Conservation (phyloP, 106 monocot genomes). For the Dioscorea alata region DNA sequence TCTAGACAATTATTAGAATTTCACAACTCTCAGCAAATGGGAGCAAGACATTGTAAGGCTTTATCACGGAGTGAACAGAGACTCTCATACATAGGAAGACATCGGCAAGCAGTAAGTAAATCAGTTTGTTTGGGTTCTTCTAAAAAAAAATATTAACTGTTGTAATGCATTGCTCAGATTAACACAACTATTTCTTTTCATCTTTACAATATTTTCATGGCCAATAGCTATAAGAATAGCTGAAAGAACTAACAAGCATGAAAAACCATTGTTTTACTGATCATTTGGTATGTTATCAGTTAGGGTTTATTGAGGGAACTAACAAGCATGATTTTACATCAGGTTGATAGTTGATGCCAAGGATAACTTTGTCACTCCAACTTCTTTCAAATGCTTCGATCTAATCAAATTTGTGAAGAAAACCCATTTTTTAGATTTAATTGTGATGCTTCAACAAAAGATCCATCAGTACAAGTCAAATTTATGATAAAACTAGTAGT, state of each 20-base stretch:
- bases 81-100: conserved; percentile 84
- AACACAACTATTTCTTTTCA: neutral
- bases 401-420: conserved; percentile 10
- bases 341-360: conserved; percentile 65
- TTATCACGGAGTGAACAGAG: conserved; percentile 73
- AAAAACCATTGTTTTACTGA: too few relatives aligned
- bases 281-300: conserved; percentile 26
- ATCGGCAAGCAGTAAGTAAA: conserved; percentile 83
- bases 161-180: neutral
- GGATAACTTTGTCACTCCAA: conserved; percentile 59
- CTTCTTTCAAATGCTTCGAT: conserved; percentile 62
- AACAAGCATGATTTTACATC: conserved; percentile 27
- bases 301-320: conserved; percentile 85
- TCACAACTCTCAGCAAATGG: conserved; percentile 50
- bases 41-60: conserved; percentile 80
- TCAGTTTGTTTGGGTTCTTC: too few relatives aligned
- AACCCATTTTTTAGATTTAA: too few relatives aligned
- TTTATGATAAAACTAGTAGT: too few relatives aligned
- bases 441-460: too few relatives aligned
- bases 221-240: too few relatives aligned
- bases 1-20: neutral
- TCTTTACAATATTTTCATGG: neutral
- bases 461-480: too few relatives aligned
- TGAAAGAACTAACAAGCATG: too few relatives aligned
- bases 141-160: neutral